Percentiles rank a stretch among this genome's conserved stretches.
phyloP scores from a whole-genome alignment of 768 basidiomycete genomes.

The Ramaria rubella region DNA sequence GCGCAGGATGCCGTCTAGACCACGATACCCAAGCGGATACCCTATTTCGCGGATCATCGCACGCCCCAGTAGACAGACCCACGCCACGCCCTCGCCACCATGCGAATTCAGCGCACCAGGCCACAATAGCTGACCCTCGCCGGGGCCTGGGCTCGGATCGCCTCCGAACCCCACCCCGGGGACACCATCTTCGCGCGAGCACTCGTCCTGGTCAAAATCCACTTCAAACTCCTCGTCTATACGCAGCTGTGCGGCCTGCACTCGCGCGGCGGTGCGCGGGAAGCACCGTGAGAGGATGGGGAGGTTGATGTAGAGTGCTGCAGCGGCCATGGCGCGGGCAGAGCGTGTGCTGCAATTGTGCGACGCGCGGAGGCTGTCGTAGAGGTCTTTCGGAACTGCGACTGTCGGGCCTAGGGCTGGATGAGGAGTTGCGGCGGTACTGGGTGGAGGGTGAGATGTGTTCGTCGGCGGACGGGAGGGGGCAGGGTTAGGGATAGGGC shows the following conservation, averaged over 20 bases:
- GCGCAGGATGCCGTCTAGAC: conserved; percentile 62
- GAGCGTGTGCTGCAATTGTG: conserved; percentile 20
- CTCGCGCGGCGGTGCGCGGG: conserved; percentile 68
- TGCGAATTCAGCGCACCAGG: conserved; percentile 58
- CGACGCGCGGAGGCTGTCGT: conserved; percentile 33
- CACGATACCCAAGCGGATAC: conserved; percentile 64
- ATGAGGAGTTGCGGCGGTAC: conserved; percentile 19
- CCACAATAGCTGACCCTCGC: conserved; percentile 71
- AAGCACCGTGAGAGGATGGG: conserved; percentile 64
- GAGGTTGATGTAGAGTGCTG: conserved; percentile 54
- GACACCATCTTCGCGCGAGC: conserved; percentile 1
- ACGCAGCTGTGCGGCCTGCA: conserved; percentile 57
- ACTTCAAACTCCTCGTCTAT: conserved; percentile 70
- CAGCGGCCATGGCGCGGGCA: conserved; percentile 30
- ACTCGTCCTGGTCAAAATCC: conserved; percentile 76
- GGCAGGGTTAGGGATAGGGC: conserved; percentile 29
- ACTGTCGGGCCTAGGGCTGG: conserved; percentile 36
- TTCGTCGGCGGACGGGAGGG: background rate
- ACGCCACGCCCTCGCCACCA: conserved; percentile 67
- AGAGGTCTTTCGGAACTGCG: conserved; percentile 38
- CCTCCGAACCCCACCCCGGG: background rate
- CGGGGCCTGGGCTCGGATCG: conserved; percentile 4
- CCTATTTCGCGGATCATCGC: conserved; percentile 83
- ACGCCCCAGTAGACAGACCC: conserved; percentile 84
- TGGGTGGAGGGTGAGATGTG: background rate